phyloP scores from a whole-genome alignment of 345 rosid species.

The Pistacia vera region DNA sequence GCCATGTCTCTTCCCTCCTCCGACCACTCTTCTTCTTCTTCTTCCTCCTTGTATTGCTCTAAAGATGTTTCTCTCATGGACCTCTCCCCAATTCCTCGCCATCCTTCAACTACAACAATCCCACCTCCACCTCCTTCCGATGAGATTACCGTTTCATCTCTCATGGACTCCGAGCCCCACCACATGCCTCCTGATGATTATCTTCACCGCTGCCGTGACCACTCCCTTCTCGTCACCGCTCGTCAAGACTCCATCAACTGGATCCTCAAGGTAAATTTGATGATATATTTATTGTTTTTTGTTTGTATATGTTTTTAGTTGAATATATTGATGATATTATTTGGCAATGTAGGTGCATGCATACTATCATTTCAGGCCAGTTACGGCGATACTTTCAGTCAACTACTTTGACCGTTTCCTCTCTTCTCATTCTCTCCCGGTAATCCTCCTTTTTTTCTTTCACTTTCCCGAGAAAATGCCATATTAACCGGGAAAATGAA shows the following conservation, averaged over 20 bases:
- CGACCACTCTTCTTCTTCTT: too few species aligned
- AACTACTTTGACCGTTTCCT: conserved; percentile 73
- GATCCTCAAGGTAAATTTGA: conserved; percentile 51
- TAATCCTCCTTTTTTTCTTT: conserved; percentile 10
- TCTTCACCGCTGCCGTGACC: conserved; percentile 45
- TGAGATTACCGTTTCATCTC: conserved; percentile 19
- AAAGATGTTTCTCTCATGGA: conserved; percentile 35
- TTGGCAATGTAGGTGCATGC: conserved; percentile 56
- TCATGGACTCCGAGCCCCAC: conserved; percentile 43
- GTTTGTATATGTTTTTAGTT: too few species aligned
- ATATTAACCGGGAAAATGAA: conserved; percentile 10
- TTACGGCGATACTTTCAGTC: conserved; percentile 54
- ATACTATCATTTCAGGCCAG: conserved; percentile 47
- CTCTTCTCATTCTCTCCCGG: conserved; percentile 49
- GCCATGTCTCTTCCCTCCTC: too few species aligned
- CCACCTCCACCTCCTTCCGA: conserved; percentile 25
- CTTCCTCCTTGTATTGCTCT: conserved; percentile 17
- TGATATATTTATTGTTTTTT: background rate
- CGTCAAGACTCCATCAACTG: conserved; percentile 75
- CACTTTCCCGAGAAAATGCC: conserved; percentile 22
- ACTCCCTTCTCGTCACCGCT: conserved; percentile 49
- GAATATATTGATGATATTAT: background rate
- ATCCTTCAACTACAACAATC: background rate
- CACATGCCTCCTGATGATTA: conserved; percentile 45
- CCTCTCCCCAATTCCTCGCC: conserved; percentile 30